Percentiles rank a stretch among this genome's conserved stretches.
Evolutionary conservation across 495 filamentous ascomycete species (phyloP).

Genomic region (Cercophora samala): DNA sequence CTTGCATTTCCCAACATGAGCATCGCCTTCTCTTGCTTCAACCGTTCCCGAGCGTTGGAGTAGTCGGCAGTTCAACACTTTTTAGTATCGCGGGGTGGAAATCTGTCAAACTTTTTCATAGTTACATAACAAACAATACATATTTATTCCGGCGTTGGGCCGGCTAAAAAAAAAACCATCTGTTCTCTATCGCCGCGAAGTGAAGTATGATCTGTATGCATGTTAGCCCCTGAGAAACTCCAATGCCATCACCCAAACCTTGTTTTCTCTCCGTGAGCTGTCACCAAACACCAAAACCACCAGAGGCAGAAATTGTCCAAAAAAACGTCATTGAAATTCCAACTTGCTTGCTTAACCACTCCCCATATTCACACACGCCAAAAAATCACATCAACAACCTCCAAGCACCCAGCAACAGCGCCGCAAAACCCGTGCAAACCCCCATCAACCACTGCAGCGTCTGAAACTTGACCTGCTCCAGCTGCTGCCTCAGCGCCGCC

Average conservation of each 20-base stretch:
- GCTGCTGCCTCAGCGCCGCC: constrained; percentile 79
- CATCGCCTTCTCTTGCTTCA: neutral
- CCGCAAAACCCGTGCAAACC: constrained; percentile 88
- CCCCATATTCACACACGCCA: too few species aligned
- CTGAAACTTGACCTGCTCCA: constrained; percentile 96
- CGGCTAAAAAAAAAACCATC: neutral
- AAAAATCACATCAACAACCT: constrained; percentile 65
- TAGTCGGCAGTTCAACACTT: constrained; percentile 2
- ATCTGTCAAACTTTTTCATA: neutral
- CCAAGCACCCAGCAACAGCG: constrained; percentile 94
- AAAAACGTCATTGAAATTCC: constrained; percentile 5
- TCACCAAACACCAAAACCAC: neutral
- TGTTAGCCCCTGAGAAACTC: neutral
- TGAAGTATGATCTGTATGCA: neutral
- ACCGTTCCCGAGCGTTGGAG: neutral
- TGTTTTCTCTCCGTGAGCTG: neutral
- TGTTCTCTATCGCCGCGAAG: neutral
- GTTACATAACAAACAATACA: constrained; percentile 4
- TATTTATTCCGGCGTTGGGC: constrained; percentile 9
- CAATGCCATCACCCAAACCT: neutral
- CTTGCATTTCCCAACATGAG: constrained; percentile 10
- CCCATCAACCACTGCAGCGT: constrained; percentile 99
- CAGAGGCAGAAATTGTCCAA: neutral
- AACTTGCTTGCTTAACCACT: neutral
- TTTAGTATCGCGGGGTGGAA: neutral